These are phyloP conservation scores for Schwanniomyces polymorphus DNA, from an alignment of 805 yeast genomes.

Conservation along the genomic window DNA sequence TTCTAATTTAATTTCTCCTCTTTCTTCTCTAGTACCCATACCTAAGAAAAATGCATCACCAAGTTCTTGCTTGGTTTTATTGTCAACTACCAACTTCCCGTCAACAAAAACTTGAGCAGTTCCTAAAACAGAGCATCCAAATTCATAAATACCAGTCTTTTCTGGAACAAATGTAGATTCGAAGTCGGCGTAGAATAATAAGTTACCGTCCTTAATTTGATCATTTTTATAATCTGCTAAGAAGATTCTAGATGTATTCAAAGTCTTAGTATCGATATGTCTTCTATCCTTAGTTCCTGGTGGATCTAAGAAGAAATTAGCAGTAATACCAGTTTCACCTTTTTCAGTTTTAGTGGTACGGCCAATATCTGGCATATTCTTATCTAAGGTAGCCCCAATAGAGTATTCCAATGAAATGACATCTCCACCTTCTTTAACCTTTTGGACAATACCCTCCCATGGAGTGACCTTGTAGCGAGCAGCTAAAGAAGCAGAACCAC, in stretches of 20 bases:
- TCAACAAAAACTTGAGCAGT: slow-evolving; percentile 56
- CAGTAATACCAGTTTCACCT: slow-evolving; percentile 22
- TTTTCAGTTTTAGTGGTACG: slow-evolving; percentile 14
- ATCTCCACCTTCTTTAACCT: slow-evolving; percentile 23
- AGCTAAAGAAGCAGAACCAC: slow-evolving; percentile 58
- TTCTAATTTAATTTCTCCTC: slow-evolving; percentile 34
- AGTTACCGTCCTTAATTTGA: slow-evolving; percentile 14
- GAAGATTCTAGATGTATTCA: slow-evolving; percentile 19
- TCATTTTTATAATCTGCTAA: slow-evolving; percentile 23
- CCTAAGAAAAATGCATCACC: slow-evolving; percentile 54
- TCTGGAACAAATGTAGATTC: slow-evolving; percentile 48
- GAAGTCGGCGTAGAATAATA: slow-evolving; percentile 43
- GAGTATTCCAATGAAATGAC: slow-evolving; percentile 22
- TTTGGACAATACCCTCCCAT: slow-evolving; percentile 42
- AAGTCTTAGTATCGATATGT: slow-evolving; percentile 14
- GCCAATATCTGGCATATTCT: slow-evolving; percentile 30
- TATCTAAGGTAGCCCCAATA: slow-evolving; percentile 35
- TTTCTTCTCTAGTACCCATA: slow-evolving; percentile 54
- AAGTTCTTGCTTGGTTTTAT: slow-evolving; percentile 48
- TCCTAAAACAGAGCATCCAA: slow-evolving; percentile 55
- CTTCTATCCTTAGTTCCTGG: slow-evolving; percentile 14
- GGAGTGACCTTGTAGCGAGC: slow-evolving; percentile 52
- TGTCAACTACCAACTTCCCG: slow-evolving; percentile 54
- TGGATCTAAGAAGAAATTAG: slow-evolving; percentile 15
- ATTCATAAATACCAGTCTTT: slow-evolving; percentile 46